A percentile compares a stretch with the other conserved stretches of the same genome.
These are phyloP conservation scores for Phytophthora pistaciae DNA, from an alignment of 352 stramenopile species.

Conservation along the genomic window DNA sequence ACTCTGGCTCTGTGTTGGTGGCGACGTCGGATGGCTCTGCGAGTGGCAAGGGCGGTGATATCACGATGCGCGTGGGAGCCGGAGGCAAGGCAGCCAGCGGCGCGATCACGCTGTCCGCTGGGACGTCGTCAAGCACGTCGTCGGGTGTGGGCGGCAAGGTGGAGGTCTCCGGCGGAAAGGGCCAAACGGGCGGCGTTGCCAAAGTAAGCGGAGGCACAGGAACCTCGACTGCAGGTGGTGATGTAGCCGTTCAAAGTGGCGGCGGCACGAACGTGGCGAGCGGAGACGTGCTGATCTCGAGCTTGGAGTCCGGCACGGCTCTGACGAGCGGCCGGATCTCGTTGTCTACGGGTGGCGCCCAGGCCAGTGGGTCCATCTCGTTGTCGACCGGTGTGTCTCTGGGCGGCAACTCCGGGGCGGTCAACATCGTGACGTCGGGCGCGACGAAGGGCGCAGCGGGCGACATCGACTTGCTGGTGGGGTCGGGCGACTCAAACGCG, in stretches of 20 bases:
- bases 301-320: constrained; percentile 1
- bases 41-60: constrained; percentile 8
- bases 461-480: constrained; percentile 8
- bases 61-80: constrained; percentile 6
- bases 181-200: constrained; percentile 15
- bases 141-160: constrained; percentile 15
- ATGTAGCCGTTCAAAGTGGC: constrained; percentile 30
- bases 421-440: constrained; percentile 9
- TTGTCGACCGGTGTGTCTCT: constrained; percentile 10
- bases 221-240: constrained; percentile 10
- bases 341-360: constrained; percentile 10
- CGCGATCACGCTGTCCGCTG: constrained; percentile 9
- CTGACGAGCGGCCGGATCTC: constrained; percentile 5
- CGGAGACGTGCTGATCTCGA: constrained; percentile 24
- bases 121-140: constrained; percentile 3
- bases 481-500: constrained; percentile 3
- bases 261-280: constrained; percentile 17
- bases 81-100: neutral
- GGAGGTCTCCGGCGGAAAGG: neutral
- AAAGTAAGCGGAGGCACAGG: constrained; percentile 8
- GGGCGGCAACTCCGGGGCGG: constrained; percentile 5
- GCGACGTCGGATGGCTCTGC: constrained; percentile 4
- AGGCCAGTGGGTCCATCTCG: neutral
- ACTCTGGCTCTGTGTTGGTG: constrained; percentile 8
- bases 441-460: constrained; percentile 7